These are phyloP conservation scores for Pulveroboletus sp. DNA, from an alignment of 768 basidiomycete species.

Conservation along the genomic window DNA sequence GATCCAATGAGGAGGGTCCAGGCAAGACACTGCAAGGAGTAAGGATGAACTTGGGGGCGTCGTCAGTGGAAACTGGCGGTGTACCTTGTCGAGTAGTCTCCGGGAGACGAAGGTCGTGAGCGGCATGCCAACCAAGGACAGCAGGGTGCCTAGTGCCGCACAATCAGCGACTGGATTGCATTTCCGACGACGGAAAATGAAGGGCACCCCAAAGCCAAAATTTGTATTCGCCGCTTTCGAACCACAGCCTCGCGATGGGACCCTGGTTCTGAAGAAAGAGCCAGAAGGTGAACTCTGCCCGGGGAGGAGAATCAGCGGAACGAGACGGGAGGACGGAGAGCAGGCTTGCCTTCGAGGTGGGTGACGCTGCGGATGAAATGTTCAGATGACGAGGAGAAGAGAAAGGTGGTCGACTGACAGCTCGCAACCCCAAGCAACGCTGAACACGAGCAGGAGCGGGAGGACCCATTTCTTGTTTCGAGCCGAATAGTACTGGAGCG, in stretches of 20 bases:
- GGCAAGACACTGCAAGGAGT: conserved; percentile 53
- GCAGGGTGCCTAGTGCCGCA: conserved; percentile 49
- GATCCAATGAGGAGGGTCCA: conserved; percentile 78
- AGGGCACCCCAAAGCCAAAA: conserved; percentile 62
- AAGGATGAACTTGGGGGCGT: conserved; percentile 9
- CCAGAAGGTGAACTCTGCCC: conserved; percentile 74
- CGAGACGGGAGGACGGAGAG: background rate
- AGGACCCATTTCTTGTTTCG: conserved; percentile 52
- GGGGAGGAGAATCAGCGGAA: conserved; percentile 2
- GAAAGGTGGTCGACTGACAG: conserved; percentile 40
- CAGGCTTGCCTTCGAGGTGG: conserved; percentile 66
- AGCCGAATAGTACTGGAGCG: conserved; percentile 47
- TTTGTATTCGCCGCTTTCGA: conserved; percentile 73
- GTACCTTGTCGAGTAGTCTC: conserved; percentile 54
- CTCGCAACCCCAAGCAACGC: conserved; percentile 73
- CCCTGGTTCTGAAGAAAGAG: conserved; percentile 78
- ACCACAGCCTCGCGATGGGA: conserved; percentile 68
- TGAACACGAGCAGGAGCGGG: conserved; percentile 67
- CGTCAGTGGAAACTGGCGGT: background rate
- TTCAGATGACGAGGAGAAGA: conserved; percentile 3
- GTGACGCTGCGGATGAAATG: conserved; percentile 48
- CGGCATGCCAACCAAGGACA: conserved; percentile 69
- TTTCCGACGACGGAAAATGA: background rate
- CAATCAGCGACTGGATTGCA: conserved; percentile 15
- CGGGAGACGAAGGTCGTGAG: conserved; percentile 60